Conservation (phyloP, 352 stramenopile genomes). For the Phytophthora agathidicida region DNA sequence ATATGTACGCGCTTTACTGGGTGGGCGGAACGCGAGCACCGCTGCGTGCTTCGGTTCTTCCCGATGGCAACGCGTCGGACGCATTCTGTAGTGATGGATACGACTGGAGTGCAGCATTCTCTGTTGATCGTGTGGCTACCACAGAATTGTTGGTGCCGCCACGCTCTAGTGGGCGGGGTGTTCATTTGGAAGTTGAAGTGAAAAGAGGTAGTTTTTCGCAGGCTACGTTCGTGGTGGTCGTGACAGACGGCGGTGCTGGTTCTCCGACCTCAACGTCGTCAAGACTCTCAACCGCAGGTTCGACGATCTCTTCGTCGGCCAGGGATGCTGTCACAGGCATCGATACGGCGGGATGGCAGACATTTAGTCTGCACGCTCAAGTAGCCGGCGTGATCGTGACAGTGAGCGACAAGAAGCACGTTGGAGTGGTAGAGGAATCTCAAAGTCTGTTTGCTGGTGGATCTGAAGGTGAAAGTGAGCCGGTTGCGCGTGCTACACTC, state of each 20-base stretch:
- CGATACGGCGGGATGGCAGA: slow-evolving; percentile 48
- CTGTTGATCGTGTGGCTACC: slow-evolving; percentile 52
- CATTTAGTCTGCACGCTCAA: slow-evolving; percentile 70
- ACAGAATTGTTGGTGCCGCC: slow-evolving; percentile 59
- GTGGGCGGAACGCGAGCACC: slow-evolving; percentile 53
- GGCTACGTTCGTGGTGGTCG: slow-evolving; percentile 71
- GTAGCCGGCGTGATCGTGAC: slow-evolving; percentile 75
- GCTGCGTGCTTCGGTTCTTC: slow-evolving; percentile 65
- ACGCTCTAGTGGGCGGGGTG: slow-evolving; percentile 32
- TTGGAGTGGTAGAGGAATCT: slow-evolving; percentile 3
- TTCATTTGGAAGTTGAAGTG: slow-evolving; percentile 58
- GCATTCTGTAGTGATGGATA: slow-evolving; percentile 48
- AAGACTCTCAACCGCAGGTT: slow-evolving; percentile 25
- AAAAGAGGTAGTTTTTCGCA: slow-evolving; percentile 82
- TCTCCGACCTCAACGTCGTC: slow-evolving; percentile 27
- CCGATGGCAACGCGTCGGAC: slow-evolving; percentile 26
- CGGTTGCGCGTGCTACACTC: slow-evolving; percentile 72
- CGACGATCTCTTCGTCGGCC: slow-evolving; percentile 19
- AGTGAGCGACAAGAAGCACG: slow-evolving; percentile 63
- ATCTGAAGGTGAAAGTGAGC: slow-evolving; percentile 41
- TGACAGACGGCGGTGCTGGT: slow-evolving; percentile 41
- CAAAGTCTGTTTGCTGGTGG: slow-evolving; percentile 28
- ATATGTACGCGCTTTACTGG: slow-evolving; percentile 86
- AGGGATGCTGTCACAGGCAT: slow-evolving; percentile 1
- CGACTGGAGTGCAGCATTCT: slow-evolving; percentile 69